These are phyloP conservation scores for Pistacia atlantica DNA, from an alignment of 345 rosid genomes.

Conservation along the genomic window DNA sequence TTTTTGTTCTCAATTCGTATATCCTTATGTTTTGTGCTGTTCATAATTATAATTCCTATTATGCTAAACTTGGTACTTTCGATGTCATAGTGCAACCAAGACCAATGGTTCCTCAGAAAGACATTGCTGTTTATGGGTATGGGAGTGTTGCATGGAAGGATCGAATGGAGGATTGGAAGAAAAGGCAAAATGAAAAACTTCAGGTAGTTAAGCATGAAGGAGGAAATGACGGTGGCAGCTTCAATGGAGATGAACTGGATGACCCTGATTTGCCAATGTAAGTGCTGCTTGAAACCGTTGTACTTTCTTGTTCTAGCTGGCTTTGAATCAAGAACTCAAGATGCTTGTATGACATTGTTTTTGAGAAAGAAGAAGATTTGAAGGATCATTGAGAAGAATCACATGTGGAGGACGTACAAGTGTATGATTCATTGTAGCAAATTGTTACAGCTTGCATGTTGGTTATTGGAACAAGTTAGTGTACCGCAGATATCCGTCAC, in stretches of 20 bases:
- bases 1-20: neutral
- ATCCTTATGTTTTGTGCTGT: neutral
- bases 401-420: neutral
- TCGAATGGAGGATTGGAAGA: conserved; percentile 94
- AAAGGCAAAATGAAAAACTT: conserved; percentile 74
- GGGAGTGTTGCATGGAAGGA: conserved; percentile 99
- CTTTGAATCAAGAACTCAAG: neutral
- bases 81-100: conserved; percentile 69
- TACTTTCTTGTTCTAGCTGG: neutral
- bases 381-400: neutral
- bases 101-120: conserved; percentile 92
- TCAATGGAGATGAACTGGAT: conserved; percentile 66
- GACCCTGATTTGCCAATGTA: conserved; percentile 94
- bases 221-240: conserved; percentile 57
- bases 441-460: neutral
- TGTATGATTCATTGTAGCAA: neutral
- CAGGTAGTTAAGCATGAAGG: conserved; percentile 86
- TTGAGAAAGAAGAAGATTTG: neutral
- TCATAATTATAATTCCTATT: neutral
- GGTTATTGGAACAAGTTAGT: neutral
- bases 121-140: conserved; percentile 82
- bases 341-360: neutral
- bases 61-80: conserved; percentile 18
- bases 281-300: conserved; percentile 21
- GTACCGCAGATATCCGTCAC: neutral